phyloP scores from a whole-genome alignment of 352 stramenopile species.

The Phytophthora constricta region DNA sequence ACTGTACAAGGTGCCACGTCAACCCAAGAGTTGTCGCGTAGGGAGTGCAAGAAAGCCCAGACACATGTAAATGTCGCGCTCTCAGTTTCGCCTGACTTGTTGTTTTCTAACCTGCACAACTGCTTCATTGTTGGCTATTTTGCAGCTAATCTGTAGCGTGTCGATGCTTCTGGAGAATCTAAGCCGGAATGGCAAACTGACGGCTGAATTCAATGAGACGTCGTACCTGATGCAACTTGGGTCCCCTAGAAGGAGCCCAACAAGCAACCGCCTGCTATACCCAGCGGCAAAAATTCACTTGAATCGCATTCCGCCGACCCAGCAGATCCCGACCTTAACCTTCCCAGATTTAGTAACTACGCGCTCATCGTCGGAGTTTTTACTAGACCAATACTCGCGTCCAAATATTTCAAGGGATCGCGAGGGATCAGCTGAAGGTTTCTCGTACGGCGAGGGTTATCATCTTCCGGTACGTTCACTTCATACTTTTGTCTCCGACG shows the following conservation, averaged over 20 bases:
- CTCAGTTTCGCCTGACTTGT: background rate
- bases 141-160: conserved; percentile 62
- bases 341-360: conserved; percentile 24
- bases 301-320: conserved; percentile 52
- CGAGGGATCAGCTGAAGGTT: background rate
- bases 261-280: conserved; percentile 46
- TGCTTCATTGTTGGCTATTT: background rate
- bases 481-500: background rate
- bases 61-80: conserved; percentile 38
- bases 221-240: conserved; percentile 13
- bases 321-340: conserved; percentile 62
- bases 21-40: conserved; percentile 33
- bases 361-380: background rate
- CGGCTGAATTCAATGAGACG: conserved; percentile 14
- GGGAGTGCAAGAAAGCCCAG: conserved; percentile 43
- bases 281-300: conserved; percentile 58
- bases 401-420: conserved; percentile 1
- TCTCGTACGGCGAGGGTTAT: conserved; percentile 39
- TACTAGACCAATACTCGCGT: background rate
- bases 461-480: conserved; percentile 48
- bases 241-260: conserved; percentile 36
- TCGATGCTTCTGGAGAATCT: conserved; percentile 59
- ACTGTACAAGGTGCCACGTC: conserved; percentile 36
- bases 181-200: conserved; percentile 40
- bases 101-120: background rate